Percentiles rank a stretch among this genome's conserved stretches.
phyloP scores from a whole-genome alignment of 2,329 filamentous ascomycete genomes.

The Periglandula ipomoeae region DNA sequence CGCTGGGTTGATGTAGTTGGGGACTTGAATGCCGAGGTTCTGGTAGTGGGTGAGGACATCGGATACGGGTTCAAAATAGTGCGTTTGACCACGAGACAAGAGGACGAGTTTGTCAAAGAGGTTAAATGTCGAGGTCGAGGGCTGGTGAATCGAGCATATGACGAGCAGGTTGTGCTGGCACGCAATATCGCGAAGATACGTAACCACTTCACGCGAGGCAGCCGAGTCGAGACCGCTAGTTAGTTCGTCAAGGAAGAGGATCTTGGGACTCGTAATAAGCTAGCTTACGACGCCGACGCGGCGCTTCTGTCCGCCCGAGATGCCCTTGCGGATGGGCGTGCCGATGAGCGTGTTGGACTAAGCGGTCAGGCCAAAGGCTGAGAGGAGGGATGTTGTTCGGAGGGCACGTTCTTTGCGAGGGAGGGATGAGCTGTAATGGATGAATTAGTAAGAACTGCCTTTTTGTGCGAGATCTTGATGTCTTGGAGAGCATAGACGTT shows the following conservation, averaged over 20 bases:
- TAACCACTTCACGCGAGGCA: conserved; percentile 67
- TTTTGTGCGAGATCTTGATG: no score
- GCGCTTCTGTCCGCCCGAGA: conserved; percentile 79
- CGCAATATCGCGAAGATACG: conserved; percentile 59
- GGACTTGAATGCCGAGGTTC: conserved; percentile 50
- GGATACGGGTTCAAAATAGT: conserved; percentile 60
- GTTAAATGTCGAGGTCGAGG: conserved; percentile 68
- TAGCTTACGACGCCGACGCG: conserved; percentile 72
- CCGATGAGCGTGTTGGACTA: conserved; percentile 68
- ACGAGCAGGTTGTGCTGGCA: conserved; percentile 63
- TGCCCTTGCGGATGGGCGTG: conserved; percentile 72
- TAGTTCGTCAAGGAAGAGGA: conserved; percentile 76
- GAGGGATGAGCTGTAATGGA: conserved; percentile 20
- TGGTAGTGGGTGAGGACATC: conserved; percentile 55
- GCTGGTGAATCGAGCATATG: conserved; percentile 78
- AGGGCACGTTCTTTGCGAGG: conserved; percentile 45
- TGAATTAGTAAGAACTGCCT: neutral
- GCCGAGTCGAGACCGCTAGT: conserved; percentile 77
- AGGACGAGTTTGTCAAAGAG: conserved; percentile 74
- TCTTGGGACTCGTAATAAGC: conserved; percentile 70
- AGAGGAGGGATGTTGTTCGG: conserved; percentile 57
- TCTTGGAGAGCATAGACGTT: neutral
- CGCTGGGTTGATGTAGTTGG: conserved; percentile 65
- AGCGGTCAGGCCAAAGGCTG: conserved; percentile 61
- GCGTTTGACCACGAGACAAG: conserved; percentile 59